phyloP scores from a whole-genome alignment of 2,329 filamentous ascomycete species.

The Fulvia fulva region DNA sequence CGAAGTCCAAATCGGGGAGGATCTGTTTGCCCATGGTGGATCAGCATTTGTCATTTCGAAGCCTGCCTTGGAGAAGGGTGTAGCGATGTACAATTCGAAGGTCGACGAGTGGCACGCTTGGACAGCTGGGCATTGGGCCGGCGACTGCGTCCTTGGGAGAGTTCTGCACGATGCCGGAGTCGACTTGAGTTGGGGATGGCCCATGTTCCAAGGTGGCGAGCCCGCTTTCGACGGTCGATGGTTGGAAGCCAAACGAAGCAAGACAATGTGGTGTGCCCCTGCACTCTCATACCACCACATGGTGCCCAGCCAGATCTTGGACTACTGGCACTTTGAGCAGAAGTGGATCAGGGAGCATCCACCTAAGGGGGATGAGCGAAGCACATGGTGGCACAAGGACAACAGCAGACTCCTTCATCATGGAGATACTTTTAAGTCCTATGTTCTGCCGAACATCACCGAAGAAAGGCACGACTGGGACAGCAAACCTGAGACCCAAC shows the following conservation, averaged over 20 bases:
- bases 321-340: slow-evolving; percentile 31
- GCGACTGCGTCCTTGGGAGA: slow-evolving; percentile 51
- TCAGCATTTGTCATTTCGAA: slow-evolving; percentile 43
- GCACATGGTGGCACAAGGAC: slow-evolving; percentile 8
- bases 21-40: slow-evolving; percentile 41
- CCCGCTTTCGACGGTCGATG: slow-evolving; percentile 38
- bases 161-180: slow-evolving; percentile 43
- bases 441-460: slow-evolving; percentile 25
- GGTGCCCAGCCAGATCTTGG: slow-evolving; percentile 22
- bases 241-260: slow-evolving; percentile 22
- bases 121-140: slow-evolving; percentile 49
- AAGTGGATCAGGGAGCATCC: slow-evolving; percentile 19
- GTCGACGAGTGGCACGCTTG: slow-evolving; percentile 40
- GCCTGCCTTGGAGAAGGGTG: slow-evolving; percentile 34
- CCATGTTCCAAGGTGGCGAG: slow-evolving; percentile 43
- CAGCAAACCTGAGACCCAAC: slow-evolving; percentile 23
- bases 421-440: slow-evolving; percentile 29
- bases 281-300: slow-evolving; percentile 37
- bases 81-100: slow-evolving; percentile 39
- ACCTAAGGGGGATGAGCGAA: background rate
- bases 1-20: slow-evolving; percentile 45
- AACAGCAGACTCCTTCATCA: slow-evolving; percentile 24
- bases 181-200: slow-evolving; percentile 40
- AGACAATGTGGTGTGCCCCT: slow-evolving; percentile 41
- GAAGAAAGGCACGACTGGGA: slow-evolving; percentile 24